Evolutionary conservation across 257 asterid species (phyloP).

Genomic region (Capsicum baccatum): DNA sequence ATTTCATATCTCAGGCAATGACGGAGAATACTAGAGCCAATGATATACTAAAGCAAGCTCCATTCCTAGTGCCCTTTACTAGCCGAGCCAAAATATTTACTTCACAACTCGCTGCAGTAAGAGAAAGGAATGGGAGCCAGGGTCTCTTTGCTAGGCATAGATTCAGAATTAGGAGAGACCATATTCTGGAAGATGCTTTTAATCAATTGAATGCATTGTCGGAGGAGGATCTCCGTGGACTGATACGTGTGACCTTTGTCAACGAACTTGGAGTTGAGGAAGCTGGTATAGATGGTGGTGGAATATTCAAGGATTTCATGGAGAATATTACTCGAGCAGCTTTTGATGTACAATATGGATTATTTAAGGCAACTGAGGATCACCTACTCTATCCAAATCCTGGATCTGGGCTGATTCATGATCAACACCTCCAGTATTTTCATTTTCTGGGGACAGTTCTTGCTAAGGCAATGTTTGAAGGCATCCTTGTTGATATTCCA

Average conservation of each 20-base stretch:
- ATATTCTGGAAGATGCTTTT: slow-evolving; percentile 87
- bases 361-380: slow-evolving; percentile 97
- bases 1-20: slow-evolving; percentile 84
- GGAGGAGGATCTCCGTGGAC: slow-evolving; percentile 89
- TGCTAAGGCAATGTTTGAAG: slow-evolving; percentile 99
- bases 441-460: slow-evolving; percentile 95
- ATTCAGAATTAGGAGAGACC: slow-evolving; percentile 89
- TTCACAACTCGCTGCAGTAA: slow-evolving; percentile 71
- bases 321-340: slow-evolving; percentile 89
- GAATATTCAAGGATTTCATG: slow-evolving; percentile 99
- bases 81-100: slow-evolving; percentile 89
- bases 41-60: slow-evolving; percentile 89
- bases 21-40: slow-evolving; percentile 80
- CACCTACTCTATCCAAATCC: slow-evolving; percentile 98
- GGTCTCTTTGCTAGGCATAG: slow-evolving; percentile 64
- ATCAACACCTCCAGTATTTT: slow-evolving; percentile 88
- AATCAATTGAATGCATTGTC: slow-evolving; percentile 73
- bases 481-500: slow-evolving; percentile 96
- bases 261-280: slow-evolving; percentile 99
- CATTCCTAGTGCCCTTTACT: slow-evolving; percentile 96
- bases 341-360: slow-evolving; percentile 94
- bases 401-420: slow-evolving; percentile 90
- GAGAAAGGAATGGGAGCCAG: slow-evolving; percentile 61
- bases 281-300: slow-evolving; percentile 99
- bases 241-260: slow-evolving; percentile 83